Conservation (phyloP, 2,329 filamentous ascomycete genomes). For the Ophiocordyceps polyrhachis-furcata region DNA sequence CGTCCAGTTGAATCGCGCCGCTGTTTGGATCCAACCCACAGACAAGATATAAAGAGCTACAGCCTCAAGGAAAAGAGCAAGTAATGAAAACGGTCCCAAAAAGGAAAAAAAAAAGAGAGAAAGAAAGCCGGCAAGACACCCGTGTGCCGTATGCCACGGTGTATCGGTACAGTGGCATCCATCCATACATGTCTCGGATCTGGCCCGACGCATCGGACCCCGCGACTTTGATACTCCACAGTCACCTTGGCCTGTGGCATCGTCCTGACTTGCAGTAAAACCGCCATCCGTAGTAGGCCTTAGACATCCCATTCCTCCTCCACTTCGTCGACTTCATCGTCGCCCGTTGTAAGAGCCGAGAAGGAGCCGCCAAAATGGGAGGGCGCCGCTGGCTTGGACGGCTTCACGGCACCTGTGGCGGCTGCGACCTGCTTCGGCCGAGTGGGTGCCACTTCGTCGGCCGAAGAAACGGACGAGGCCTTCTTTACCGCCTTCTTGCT, state of each 20-base stretch:
- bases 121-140: constrained; percentile 1
- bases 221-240: not conserved
- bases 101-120: too few species aligned
- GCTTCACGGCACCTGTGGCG: constrained; percentile 8
- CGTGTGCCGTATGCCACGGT: not conserved
- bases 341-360: constrained; percentile 26
- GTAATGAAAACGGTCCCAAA: not conserved
- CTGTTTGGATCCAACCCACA: not conserved
- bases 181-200: not conserved
- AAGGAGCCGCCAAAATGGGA: constrained; percentile 26
- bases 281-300: constrained; percentile 1
- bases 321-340: constrained; percentile 20
- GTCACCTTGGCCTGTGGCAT: not conserved
- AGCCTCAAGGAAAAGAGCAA: constrained; percentile 3
- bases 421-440: constrained; percentile 13
- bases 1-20: not conserved
- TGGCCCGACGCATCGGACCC: not conserved
- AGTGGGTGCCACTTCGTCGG: constrained; percentile 14
- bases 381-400: constrained; percentile 13
- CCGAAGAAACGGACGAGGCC: constrained; percentile 12
- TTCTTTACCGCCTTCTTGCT: constrained; percentile 24
- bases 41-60: not conserved
- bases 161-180: constrained; percentile 1
- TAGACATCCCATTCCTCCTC: constrained; percentile 36
- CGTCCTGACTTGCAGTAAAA: not conserved